Percentiles rank a stretch among this genome's conserved stretches.
Evolutionary conservation across 2,329 filamentous ascomycete species (phyloP).

Genomic region (Fusarium sp.): DNA sequence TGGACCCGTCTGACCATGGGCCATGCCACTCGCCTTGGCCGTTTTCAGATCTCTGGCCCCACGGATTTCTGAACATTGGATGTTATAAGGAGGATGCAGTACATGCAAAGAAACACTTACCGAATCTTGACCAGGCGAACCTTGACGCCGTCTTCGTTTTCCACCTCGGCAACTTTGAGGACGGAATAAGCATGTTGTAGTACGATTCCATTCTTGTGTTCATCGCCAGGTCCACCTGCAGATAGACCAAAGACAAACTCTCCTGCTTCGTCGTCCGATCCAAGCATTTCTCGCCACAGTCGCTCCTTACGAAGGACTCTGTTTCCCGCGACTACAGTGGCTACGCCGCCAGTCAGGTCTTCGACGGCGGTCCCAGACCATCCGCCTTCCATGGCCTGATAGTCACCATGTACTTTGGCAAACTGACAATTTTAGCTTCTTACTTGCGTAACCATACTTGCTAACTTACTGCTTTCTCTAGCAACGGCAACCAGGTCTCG

Average conservation of each 20-base stretch:
- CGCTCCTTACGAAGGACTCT: constrained; percentile 73
- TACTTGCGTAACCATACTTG: fast-evolving
- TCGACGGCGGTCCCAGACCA: constrained; percentile 67
- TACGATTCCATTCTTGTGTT: constrained; percentile 55
- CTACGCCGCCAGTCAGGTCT: constrained; percentile 67
- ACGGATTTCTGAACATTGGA: constrained; percentile 69
- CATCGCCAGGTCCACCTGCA: constrained; percentile 45
- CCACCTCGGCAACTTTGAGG: constrained; percentile 59
- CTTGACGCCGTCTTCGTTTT: constrained; percentile 54
- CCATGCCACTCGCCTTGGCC: constrained; percentile 73
- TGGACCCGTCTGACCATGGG: constrained; percentile 78
- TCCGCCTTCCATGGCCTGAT: constrained; percentile 73
- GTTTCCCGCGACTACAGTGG: constrained; percentile 65
- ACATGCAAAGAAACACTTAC: constrained; percentile 46
- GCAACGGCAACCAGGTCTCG: constrained; percentile 79
- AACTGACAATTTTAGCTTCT: constrained; percentile 54
- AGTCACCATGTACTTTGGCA: constrained; percentile 81
- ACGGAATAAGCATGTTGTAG: constrained; percentile 64
- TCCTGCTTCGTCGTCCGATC: constrained; percentile 73
- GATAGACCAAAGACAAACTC: constrained; percentile 71
- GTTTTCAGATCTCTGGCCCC: constrained; percentile 66
- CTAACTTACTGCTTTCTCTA: constrained; percentile 71
- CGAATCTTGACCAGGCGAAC: constrained; percentile 58
- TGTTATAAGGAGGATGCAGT: background rate
- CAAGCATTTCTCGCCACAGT: constrained; percentile 76